These are phyloP conservation scores for Parachlorella kessleri DNA, from an alignment of 139 green algal genomes.

Conservation along the genomic window DNA sequence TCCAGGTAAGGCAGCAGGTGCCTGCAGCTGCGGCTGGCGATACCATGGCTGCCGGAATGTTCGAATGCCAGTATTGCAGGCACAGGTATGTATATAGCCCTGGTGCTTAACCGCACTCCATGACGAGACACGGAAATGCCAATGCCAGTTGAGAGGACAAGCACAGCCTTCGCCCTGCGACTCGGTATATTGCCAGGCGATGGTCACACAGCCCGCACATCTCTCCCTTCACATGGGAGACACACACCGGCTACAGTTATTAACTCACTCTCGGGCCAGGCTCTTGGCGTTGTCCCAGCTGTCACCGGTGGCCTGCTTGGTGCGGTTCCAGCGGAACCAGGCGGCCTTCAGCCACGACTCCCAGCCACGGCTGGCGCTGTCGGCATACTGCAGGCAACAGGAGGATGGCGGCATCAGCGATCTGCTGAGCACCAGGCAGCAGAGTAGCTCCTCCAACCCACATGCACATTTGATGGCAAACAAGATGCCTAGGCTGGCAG, in stretches of 20 bases:
- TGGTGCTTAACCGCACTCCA: no score
- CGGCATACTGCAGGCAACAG: conserved; percentile 6
- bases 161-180: no score
- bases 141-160: no score
- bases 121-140: no score
- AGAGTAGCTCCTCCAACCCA: not conserved
- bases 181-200: not conserved
- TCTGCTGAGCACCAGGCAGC: not conserved
- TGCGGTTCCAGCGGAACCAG: conserved; percentile 24
- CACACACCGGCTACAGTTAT: no score
- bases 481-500: not conserved
- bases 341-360: conserved; percentile 29
- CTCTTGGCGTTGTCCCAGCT: conserved; percentile 24
- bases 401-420: not conserved
- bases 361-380: conserved; percentile 10
- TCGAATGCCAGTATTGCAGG: no score
- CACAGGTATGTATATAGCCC: no score
- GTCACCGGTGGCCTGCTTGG: conserved; percentile 18
- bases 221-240: conserved; percentile 1
- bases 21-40: no score
- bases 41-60: no score
- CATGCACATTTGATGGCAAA: not conserved
- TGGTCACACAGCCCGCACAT: not conserved
- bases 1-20: no score
- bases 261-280: no score